Percentiles rank a stretch among this genome's conserved stretches.
phyloP scores from a whole-genome alignment of 2,329 filamentous ascomycete species.

The Penicillium sclerotiorum region DNA sequence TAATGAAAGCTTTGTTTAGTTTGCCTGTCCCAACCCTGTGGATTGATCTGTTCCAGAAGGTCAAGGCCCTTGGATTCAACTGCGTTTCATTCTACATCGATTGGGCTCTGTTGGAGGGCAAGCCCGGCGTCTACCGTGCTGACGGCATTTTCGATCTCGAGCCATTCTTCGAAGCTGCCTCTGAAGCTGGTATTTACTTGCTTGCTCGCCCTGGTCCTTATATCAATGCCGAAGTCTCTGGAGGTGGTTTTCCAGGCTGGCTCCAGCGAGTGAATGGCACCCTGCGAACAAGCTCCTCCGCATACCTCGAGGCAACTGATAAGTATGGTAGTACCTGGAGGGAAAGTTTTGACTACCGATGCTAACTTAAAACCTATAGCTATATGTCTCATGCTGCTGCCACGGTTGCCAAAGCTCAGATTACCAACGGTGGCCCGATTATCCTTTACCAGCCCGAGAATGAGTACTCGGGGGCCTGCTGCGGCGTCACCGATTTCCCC shows the following conservation, averaged over 20 bases:
- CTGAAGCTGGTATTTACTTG: constrained; percentile 73
- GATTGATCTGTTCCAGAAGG: constrained; percentile 78
- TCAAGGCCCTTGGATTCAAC: constrained; percentile 79
- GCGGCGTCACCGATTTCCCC: constrained; percentile 57
- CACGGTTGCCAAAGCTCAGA: constrained; percentile 73
- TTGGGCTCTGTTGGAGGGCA: constrained; percentile 77
- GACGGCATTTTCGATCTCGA: constrained; percentile 73
- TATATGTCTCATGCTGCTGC: constrained; percentile 65
- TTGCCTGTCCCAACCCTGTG: constrained; percentile 65
- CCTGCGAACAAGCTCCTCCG: constrained; percentile 64
- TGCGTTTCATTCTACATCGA: constrained; percentile 77
- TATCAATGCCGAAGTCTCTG: constrained; percentile 76
- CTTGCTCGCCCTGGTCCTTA: constrained; percentile 73
- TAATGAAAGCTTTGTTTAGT: constrained; percentile 31
- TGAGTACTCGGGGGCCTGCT: constrained; percentile 65
- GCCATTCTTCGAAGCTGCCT: constrained; percentile 75
- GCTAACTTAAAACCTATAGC: constrained; percentile 34
- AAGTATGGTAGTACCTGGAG: constrained; percentile 47
- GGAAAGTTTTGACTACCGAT: background rate
- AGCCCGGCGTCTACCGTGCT: constrained; percentile 67
- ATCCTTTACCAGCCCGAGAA: constrained; percentile 82
- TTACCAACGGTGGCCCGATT: constrained; percentile 79
- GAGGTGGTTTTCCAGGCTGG: constrained; percentile 82
- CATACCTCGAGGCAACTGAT: constrained; percentile 68
- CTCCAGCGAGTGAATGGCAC: constrained; percentile 67